phyloP scores from a whole-genome alignment of 352 stramenopile genomes.

The Phytophthora pseudosyringae region DNA sequence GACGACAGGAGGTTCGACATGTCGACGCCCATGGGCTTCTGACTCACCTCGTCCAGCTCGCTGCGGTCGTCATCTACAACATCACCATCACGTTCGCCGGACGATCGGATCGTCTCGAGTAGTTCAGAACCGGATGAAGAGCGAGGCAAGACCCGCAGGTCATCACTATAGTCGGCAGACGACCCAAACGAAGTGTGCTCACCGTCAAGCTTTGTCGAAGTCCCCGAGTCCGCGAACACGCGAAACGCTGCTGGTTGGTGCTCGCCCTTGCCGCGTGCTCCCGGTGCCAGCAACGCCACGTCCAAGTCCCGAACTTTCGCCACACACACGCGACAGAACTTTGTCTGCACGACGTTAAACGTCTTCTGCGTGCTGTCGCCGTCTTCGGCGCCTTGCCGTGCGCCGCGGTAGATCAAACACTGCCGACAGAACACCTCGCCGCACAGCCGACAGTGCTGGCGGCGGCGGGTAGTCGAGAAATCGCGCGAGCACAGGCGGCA shows the following conservation, averaged over 20 bases:
- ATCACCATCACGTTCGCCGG: constrained; percentile 25
- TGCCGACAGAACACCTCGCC: constrained; percentile 75
- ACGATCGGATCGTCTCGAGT: constrained; percentile 38
- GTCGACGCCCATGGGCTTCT: constrained; percentile 25
- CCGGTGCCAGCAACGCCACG: constrained; percentile 29
- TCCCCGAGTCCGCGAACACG: constrained; percentile 26
- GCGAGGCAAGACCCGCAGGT: constrained; percentile 11
- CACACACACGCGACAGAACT: constrained; percentile 66
- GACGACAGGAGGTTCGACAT: constrained; percentile 36
- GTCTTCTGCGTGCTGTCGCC: constrained; percentile 21
- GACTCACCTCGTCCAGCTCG: constrained; percentile 11
- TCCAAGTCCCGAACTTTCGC: constrained; percentile 50
- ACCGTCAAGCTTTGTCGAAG: constrained; percentile 35
- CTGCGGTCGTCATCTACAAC: constrained; percentile 27
- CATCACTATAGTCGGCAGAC: constrained; percentile 12
- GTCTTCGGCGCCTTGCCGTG: constrained; percentile 20
- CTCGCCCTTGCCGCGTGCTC: constrained; percentile 7
- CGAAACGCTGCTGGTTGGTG: constrained; percentile 8
- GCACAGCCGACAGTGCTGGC: constrained; percentile 80
- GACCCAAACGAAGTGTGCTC: constrained; percentile 24
- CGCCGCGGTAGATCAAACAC: constrained; percentile 56
- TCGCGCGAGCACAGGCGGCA: constrained; percentile 65
- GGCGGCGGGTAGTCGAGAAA: constrained; percentile 61
- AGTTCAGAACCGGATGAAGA: constrained; percentile 37
- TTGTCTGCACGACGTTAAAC: constrained; percentile 58